Percentiles rank a stretch among this genome's conserved stretches.
phyloP scores from a whole-genome alignment of 2,329 filamentous ascomycete species.

The Aspergillus chevalieri region DNA sequence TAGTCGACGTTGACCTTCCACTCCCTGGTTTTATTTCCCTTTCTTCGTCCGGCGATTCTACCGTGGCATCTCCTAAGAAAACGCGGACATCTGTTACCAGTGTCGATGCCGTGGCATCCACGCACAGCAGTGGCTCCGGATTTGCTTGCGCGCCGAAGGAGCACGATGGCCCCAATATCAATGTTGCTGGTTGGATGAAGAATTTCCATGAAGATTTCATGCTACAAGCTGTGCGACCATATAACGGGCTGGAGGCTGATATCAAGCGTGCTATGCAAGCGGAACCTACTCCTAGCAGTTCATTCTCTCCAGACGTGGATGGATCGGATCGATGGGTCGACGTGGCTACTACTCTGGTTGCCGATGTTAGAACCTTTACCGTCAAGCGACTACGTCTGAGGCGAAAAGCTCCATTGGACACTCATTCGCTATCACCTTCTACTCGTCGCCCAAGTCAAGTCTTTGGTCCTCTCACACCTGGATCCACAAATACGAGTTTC shows the following conservation, averaged over 20 bases:
- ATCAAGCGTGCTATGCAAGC: constrained; percentile 52
- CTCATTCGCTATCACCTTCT: constrained; percentile 15
- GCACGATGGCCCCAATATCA: constrained; percentile 44
- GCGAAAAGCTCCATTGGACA: constrained; percentile 36
- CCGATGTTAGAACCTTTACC: constrained; percentile 49
- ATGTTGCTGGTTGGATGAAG: constrained; percentile 54
- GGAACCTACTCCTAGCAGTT: constrained; percentile 42
- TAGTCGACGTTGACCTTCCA: constrained; percentile 56
- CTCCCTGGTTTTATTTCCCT: constrained; percentile 47
- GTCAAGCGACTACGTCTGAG: constrained; percentile 52
- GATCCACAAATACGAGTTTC: constrained; percentile 22
- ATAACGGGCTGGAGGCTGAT: constrained; percentile 47
- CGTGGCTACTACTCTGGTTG: constrained; percentile 52
- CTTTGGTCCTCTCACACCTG: constrained; percentile 13
- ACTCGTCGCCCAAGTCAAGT: constrained; percentile 20
- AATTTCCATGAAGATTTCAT: constrained; percentile 55
- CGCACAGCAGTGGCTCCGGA: constrained; percentile 36
- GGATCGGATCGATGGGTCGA: constrained; percentile 48
- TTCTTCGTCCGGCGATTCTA: constrained; percentile 41
- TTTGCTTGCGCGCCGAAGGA: constrained; percentile 26
- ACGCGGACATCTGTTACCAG: constrained; percentile 46
- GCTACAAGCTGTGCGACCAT: constrained; percentile 53
- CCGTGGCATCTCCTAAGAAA: constrained; percentile 37
- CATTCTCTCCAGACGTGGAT: constrained; percentile 28
- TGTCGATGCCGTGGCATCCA: constrained; percentile 44